phyloP scores from a whole-genome alignment of 2,329 filamentous ascomycete species.

The Thelonectria rubi region DNA sequence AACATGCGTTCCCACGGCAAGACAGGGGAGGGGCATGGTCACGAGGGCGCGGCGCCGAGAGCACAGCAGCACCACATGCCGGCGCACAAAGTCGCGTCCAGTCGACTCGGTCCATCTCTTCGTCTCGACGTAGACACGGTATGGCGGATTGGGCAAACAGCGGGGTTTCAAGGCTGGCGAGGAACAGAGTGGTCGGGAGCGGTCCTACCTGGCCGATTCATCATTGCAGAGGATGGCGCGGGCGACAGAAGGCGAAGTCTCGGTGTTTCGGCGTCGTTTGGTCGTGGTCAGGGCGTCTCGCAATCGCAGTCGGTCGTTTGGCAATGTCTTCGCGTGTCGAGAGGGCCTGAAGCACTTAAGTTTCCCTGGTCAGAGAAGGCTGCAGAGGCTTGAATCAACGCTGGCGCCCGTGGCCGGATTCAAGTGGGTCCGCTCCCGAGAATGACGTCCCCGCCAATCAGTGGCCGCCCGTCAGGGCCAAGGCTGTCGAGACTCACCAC shows the following conservation, averaged over 20 bases:
- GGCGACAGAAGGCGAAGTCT: slow-evolving; percentile 25
- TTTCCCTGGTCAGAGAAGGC: slow-evolving; percentile 42
- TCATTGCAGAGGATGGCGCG: slow-evolving; percentile 50
- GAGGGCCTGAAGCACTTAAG: slow-evolving; percentile 35
- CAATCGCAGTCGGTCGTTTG: slow-evolving; percentile 32
- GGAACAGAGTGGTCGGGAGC: slow-evolving; percentile 41
- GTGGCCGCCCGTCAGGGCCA: slow-evolving; percentile 17
- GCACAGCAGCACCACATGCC: slow-evolving; percentile 25
- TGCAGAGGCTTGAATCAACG: slow-evolving; percentile 36
- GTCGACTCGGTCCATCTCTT: slow-evolving; percentile 5
- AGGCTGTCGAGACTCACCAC: slow-evolving; percentile 33
- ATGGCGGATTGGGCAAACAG: slow-evolving; percentile 38
- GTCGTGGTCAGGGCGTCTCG: slow-evolving; percentile 27
- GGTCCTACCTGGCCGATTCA: slow-evolving; percentile 69
- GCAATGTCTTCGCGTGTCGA: slow-evolving; percentile 38
- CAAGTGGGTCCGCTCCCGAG: slow-evolving; percentile 53
- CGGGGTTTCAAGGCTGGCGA: slow-evolving; percentile 40
- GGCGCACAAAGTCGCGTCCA: slow-evolving; percentile 29
- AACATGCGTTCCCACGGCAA: slow-evolving; percentile 15
- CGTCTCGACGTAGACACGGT: slow-evolving; percentile 30
- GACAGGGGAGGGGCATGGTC: slow-evolving; percentile 32
- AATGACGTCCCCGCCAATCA: slow-evolving; percentile 43
- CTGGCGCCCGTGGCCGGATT: slow-evolving; percentile 45
- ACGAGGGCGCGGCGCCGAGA: slow-evolving; percentile 22
- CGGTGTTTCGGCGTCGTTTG: slow-evolving; percentile 26